These are phyloP conservation scores for Endoconidiophora polonica DNA, from an alignment of 2,329 filamentous ascomycete genomes.

Conservation along the genomic window DNA sequence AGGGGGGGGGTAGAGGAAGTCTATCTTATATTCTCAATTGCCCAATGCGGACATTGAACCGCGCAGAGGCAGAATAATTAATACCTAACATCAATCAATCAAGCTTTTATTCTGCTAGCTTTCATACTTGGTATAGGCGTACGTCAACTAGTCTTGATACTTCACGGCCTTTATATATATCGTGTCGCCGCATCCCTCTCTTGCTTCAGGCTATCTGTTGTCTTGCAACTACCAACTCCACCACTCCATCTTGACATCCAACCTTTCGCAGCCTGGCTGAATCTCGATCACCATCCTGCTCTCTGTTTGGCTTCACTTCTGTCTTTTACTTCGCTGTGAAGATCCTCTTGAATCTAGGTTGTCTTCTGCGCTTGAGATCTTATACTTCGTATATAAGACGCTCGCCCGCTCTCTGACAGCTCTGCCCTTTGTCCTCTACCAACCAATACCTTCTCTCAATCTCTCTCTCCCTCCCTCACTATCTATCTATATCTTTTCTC, in stretches of 20 bases:
- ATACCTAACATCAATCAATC: no score
- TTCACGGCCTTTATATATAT: slow-evolving; percentile 1
- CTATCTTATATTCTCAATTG: no score
- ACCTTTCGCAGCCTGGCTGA: no score
- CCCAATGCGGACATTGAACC: no score
- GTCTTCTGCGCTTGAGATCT: no score
- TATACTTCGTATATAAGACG: no score
- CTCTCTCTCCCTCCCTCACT: background rate
- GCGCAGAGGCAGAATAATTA: no score
- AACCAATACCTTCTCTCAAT: background rate
- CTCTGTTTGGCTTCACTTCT: no score
- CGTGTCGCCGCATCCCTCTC: slow-evolving; percentile 2
- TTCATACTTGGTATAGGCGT: background rate
- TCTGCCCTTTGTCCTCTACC: background rate
- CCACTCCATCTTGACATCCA: no score
- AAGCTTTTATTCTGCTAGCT: background rate
- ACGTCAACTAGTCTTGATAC: background rate
- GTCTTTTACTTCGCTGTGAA: background rate
- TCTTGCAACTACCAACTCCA: background rate
- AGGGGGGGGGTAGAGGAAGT: no score
- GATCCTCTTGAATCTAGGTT: background rate
- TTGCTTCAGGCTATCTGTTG: background rate
- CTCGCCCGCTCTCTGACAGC: no score
- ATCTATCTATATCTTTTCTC: background rate
- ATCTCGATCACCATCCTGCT: no score